These are phyloP conservation scores for Trichophyton rubrum DNA, from an alignment of 2,329 filamentous ascomycete genomes.

Conservation along the genomic window DNA sequence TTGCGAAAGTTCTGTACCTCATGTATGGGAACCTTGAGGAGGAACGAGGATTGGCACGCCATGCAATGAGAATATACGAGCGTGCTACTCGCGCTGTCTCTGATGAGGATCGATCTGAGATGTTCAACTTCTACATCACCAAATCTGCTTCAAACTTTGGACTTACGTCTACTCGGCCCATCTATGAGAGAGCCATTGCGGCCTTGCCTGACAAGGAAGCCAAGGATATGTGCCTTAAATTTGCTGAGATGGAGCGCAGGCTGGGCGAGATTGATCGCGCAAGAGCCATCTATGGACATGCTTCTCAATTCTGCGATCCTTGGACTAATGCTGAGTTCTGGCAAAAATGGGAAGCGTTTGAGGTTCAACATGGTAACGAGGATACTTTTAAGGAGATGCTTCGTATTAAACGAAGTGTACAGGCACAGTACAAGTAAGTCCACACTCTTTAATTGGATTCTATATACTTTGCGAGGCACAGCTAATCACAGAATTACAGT, in stretches of 20 bases:
- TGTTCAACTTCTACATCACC: conserved; percentile 99
- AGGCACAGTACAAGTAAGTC: conserved; percentile 82
- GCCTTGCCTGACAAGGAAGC: conserved; percentile 88
- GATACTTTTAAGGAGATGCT: conserved; percentile 99
- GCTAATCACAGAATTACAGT: conserved; percentile 24
- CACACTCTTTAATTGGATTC: background rate
- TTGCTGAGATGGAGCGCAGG: conserved; percentile 89
- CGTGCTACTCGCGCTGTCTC: conserved; percentile 87
- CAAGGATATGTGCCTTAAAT: conserved; percentile 96
- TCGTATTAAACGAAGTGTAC: conserved; percentile 90
- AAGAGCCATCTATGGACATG: conserved; percentile 89
- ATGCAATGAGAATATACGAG: conserved; percentile 99
- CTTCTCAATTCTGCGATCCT: conserved; percentile 93
- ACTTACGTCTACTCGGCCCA: conserved; percentile 80
- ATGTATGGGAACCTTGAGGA: conserved; percentile 99
- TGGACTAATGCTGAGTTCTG: conserved; percentile 82
- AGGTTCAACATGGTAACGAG: conserved; percentile 95
- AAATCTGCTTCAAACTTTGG: conserved; percentile 98
- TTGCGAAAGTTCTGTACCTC: conserved; percentile 88
- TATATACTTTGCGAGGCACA: background rate
- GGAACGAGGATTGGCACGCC: conserved; percentile 81
- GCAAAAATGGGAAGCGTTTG: conserved; percentile 94
- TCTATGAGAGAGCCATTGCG: conserved; percentile 91
- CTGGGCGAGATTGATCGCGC: conserved; percentile 90
- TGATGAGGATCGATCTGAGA: conserved; percentile 86